A percentile compares a stretch with the other conserved stretches of the same genome.
These are phyloP conservation scores for Boletellus deceptivus DNA, from an alignment of 1,284 basidiomycete species.

Conservation along the genomic window DNA sequence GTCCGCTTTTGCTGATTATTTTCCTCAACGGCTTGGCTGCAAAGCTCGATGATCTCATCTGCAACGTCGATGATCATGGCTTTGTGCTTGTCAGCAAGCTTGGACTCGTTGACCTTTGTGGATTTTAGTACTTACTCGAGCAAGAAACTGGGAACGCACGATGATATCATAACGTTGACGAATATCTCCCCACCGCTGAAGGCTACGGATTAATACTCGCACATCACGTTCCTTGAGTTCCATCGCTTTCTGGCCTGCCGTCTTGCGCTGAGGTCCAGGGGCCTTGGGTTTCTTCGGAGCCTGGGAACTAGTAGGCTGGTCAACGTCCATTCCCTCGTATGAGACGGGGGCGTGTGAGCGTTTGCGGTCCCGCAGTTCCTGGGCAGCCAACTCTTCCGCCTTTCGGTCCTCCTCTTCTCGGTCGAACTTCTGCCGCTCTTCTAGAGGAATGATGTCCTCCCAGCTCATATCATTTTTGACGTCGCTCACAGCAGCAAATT, in stretches of 20 bases:
- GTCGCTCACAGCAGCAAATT: conserved; percentile 95
- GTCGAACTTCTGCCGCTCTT: conserved; percentile 86
- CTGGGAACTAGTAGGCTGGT: conserved; percentile 59
- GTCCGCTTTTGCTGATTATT: conserved; percentile 80
- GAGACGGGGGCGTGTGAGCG: conserved; percentile 84
- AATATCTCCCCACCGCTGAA: conserved; percentile 98
- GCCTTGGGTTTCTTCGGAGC: conserved; percentile 72
- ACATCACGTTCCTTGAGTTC: conserved; percentile 97
- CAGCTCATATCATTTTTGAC: conserved; percentile 98
- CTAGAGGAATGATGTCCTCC: conserved; percentile 98
- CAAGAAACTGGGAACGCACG: conserved; percentile 45
- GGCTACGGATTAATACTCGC: conserved; percentile 90
- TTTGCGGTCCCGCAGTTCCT: conserved; percentile 74
- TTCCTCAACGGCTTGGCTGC: conserved; percentile 80
- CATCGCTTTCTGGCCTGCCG: conserved; percentile 89
- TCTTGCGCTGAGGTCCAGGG: conserved; percentile 72
- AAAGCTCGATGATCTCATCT: conserved; percentile 90
- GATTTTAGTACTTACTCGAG: conserved; percentile 11
- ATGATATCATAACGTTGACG: conserved; percentile 93
- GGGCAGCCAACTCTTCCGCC: conserved; percentile 62
- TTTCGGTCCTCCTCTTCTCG: conserved; percentile 77
- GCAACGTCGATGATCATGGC: conserved; percentile 89
- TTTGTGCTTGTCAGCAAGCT: conserved; percentile 92
- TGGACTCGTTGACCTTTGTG: conserved; percentile 81
- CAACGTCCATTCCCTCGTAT: conserved; percentile 90